phyloP scores from a whole-genome alignment of 768 basidiomycete genomes.

The Neoboletus magnificus region DNA sequence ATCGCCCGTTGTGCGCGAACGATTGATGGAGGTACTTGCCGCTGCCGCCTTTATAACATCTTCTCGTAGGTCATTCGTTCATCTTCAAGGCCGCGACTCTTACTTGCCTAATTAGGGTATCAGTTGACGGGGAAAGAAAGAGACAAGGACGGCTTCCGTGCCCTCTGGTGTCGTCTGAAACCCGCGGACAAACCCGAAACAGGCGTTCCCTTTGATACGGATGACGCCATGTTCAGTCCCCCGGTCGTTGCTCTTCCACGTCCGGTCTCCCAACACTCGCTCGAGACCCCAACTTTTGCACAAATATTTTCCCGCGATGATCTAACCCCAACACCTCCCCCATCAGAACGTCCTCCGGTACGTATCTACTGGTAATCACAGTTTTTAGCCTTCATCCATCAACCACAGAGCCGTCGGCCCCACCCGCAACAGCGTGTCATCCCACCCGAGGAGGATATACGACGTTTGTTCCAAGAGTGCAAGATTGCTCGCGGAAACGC shows the following conservation, averaged over 20 bases:
- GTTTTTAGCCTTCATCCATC: background rate
- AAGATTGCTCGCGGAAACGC: slow-evolving; percentile 83
- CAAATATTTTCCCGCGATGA: slow-evolving; percentile 32
- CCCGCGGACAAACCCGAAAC: slow-evolving; percentile 77
- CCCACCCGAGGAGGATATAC: slow-evolving; percentile 80
- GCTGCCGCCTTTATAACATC: slow-evolving; percentile 63
- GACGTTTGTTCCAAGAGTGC: slow-evolving; percentile 81
- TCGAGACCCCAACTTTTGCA: slow-evolving; percentile 38
- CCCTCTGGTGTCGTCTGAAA: slow-evolving; percentile 79
- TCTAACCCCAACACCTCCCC: slow-evolving; percentile 23
- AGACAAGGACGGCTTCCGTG: slow-evolving; percentile 56
- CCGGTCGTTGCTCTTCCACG: slow-evolving; percentile 40
- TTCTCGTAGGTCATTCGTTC: slow-evolving; percentile 15
- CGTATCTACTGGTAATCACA: background rate
- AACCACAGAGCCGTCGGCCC: slow-evolving; percentile 14
- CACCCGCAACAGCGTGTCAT: slow-evolving; percentile 43
- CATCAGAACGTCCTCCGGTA: slow-evolving; percentile 26
- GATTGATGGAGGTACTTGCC: slow-evolving; percentile 76
- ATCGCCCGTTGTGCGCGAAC: slow-evolving; percentile 76
- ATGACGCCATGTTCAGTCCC: slow-evolving; percentile 79
- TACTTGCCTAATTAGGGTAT: slow-evolving; percentile 13
- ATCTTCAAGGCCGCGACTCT: background rate
- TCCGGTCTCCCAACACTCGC: slow-evolving; percentile 26
- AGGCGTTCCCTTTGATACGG: slow-evolving; percentile 75
- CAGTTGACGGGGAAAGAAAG: slow-evolving; percentile 26